These are phyloP conservation scores for Pichia sp. DNA, from an alignment of 1,139 yeast species.

Conservation along the genomic window DNA sequence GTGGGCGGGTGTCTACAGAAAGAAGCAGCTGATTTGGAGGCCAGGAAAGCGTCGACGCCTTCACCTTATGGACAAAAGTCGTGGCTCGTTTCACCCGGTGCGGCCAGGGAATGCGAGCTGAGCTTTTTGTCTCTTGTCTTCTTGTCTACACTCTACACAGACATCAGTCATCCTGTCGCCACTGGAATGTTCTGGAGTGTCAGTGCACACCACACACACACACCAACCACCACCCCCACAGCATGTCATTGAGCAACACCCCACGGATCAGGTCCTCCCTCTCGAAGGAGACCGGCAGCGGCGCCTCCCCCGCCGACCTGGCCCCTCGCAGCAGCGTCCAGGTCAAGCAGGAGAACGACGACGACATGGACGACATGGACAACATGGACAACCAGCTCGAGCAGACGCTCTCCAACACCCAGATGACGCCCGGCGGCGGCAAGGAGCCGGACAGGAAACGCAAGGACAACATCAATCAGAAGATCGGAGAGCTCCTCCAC, in stretches of 20 bases:
- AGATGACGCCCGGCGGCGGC: conserved; percentile 26
- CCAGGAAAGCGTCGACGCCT: too few relatives aligned
- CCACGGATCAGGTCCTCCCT: conserved; percentile 17
- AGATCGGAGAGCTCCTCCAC: conserved; percentile 75
- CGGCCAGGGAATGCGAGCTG: too few relatives aligned
- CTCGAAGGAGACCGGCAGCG: conserved; percentile 8
- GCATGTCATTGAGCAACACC: conserved; percentile 11
- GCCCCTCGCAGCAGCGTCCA: not conserved
- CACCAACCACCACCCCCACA: not conserved
- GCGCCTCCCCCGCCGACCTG: too few relatives aligned
- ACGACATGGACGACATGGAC: conserved; percentile 15
- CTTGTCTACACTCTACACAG: too few relatives aligned
- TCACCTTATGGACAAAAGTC: too few relatives aligned
- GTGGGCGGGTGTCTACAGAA: too few relatives aligned
- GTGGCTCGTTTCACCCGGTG: too few relatives aligned
- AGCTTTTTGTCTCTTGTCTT: too few relatives aligned
- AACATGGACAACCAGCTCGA: conserved; percentile 11
- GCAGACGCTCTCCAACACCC: not conserved
- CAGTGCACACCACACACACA: not conserved
- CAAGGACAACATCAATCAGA: conserved; percentile 86
- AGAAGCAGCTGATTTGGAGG: too few relatives aligned
- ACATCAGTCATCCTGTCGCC: not conserved
- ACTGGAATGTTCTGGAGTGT: conserved; percentile 1
- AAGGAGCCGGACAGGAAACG: conserved; percentile 55
- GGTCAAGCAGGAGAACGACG: conserved; percentile 4